phyloP scores from a whole-genome alignment of 306 rosid genomes.

The Gynostemma pentaphyllum region DNA sequence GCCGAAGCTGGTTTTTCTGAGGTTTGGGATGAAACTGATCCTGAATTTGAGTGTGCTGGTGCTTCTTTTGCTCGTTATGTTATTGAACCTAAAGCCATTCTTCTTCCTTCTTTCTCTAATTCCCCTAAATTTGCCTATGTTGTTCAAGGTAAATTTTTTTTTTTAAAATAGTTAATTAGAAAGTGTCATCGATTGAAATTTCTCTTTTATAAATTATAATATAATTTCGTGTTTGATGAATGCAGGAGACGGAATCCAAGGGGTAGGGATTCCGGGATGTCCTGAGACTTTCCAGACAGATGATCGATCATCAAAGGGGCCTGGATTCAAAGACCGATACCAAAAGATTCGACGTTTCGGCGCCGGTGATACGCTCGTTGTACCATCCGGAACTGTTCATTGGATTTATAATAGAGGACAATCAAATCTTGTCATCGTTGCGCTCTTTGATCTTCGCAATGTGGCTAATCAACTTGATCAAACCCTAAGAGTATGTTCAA shows the following conservation, averaged over 20 bases:
- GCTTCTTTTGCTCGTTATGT: conserved; percentile 13
- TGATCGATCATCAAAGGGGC: background rate
- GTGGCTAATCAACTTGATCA: conserved; percentile 23
- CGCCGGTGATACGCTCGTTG: conserved; percentile 15
- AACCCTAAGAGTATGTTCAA: conserved; percentile 12
- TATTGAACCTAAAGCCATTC: conserved; percentile 13
- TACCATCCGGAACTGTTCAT: conserved; percentile 22
- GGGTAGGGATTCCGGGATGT: conserved; percentile 18
- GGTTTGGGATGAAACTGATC: conserved; percentile 14
- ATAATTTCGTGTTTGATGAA: too few species aligned
- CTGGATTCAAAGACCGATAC: conserved; percentile 13
- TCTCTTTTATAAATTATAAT: too few species aligned
- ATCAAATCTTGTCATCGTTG: conserved; percentile 10
- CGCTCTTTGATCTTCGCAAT: conserved; percentile 13
- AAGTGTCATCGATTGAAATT: too few species aligned
- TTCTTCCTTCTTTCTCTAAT: conserved; percentile 17
- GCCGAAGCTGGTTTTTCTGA: conserved; percentile 23
- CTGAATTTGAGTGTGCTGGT: conserved; percentile 20
- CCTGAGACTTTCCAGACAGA: conserved; percentile 16
- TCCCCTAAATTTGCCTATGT: conserved; percentile 19
- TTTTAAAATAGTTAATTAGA: too few species aligned
- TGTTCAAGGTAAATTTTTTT: conserved; percentile 20
- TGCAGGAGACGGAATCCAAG: conserved; percentile 14
- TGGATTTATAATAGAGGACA: conserved; percentile 22
- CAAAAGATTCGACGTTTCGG: conserved; percentile 17